Base-by-base conservation (phyloP, 2,329 filamentous ascomycete species). In the Zelopaecilomyces penicillatus region DNA sequence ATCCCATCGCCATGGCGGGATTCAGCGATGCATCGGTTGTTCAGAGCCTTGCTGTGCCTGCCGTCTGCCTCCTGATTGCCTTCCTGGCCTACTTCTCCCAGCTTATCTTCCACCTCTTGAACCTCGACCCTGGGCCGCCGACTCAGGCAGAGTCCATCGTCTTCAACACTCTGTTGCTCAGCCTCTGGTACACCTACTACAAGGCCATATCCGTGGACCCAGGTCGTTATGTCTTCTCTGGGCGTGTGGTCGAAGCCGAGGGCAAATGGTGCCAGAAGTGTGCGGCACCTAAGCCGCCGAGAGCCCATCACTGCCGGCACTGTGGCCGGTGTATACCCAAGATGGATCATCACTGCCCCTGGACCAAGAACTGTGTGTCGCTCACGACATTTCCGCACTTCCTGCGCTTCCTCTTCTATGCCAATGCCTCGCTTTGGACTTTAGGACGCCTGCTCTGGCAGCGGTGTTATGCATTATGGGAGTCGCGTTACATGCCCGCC, bases 291-390 rank as follows among this genome's bases (percentile, higher is more conserved):
- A 93, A 93, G 58, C 86, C 87, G 2, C 80, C 83, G 1, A 73
- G 87, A 51, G 79, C 86, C 1, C 87, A 93, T 70, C 87, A 94
- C 69, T 94, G 87, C 67, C 82, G 81, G 50, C 76, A 78, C 53
- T 94, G 87, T 66, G 70, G 71, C 51, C 78, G 82, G 54, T 89
- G 85, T 63, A 77, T 89, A 40, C 83, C 84, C 33, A 84, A 80
- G 65, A 90, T 90, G 85, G 85, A 90, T 66, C 85, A 89, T 65
- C 86, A 94, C 67, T 93, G 87, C 59, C 85, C 87, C 3, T 93
- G 87, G 87, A 91, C 85, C 4, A 70, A 67, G 49, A 91, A 90
- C 65, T 94, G 87, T 67, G 85, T 93, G 43, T 89, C 85, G 9
- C 77, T 89, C 62, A 82, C 81, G 48, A 90, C 85, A 1, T 86